Conservation (phyloP, 352 stramenopile species). For the Phytophthora ohioensis region DNA sequence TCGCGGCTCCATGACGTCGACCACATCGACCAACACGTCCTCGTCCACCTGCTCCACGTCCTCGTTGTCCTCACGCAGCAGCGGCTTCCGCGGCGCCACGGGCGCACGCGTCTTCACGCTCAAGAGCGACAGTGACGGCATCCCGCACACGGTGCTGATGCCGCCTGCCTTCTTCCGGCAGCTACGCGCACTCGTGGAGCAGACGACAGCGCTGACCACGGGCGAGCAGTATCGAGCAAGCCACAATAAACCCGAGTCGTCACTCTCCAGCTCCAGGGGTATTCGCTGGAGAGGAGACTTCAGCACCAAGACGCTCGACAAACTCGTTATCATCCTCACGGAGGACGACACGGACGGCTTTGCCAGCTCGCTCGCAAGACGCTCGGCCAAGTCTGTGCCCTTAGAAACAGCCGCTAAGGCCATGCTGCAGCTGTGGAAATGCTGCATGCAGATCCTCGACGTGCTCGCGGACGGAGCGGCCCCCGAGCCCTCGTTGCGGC, state of each 20-base stretch:
- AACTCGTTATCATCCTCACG: constrained; percentile 43
- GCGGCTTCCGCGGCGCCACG: constrained; percentile 15
- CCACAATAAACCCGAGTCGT: constrained; percentile 21
- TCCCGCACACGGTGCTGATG: constrained; percentile 40
- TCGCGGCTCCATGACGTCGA: constrained; percentile 31
- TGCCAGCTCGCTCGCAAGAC: constrained; percentile 34
- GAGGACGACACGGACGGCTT: constrained; percentile 47
- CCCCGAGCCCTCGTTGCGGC: constrained; percentile 31
- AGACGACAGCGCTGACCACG: constrained; percentile 28
- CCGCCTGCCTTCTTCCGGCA: constrained; percentile 49
- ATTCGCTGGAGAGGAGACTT: constrained; percentile 36
- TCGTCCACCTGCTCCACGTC: constrained; percentile 43
- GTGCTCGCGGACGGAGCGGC: constrained; percentile 40
- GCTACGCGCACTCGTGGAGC: constrained; percentile 41
- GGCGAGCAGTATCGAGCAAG: constrained; percentile 35
- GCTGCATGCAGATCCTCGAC: constrained; percentile 58
- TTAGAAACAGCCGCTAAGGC: constrained; percentile 48
- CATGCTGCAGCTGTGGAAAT: constrained; percentile 70
- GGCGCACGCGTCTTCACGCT: constrained; percentile 32
- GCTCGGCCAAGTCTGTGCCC: constrained; percentile 42
- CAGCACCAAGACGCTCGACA: constrained; percentile 47
- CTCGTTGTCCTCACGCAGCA: constrained; percentile 37
- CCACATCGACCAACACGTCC: constrained; percentile 28
- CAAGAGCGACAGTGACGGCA: constrained; percentile 21
- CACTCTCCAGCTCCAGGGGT: constrained; percentile 26